phyloP scores from a whole-genome alignment of 495 filamentous ascomycete genomes.

The Trichocladium antarcticum region DNA sequence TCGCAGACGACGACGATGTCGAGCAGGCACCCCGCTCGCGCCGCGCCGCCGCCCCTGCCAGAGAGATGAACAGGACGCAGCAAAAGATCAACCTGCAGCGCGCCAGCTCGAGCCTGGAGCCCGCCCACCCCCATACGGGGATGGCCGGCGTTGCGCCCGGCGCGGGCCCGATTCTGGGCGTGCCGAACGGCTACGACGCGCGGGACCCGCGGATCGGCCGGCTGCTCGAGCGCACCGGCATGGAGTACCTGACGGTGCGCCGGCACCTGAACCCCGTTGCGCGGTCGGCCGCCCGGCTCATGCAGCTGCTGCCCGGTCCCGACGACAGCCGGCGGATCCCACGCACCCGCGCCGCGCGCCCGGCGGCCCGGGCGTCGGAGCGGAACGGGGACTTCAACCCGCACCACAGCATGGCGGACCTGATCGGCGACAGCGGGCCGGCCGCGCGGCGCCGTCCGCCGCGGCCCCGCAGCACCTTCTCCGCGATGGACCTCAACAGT shows the following conservation, averaged over 20 bases:
- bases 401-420: conserved; percentile 3
- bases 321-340: conserved; percentile 39
- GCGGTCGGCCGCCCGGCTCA: conserved; percentile 44
- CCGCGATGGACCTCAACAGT: conserved; percentile 18
- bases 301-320: conserved; percentile 38
- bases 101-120: conserved; percentile 53
- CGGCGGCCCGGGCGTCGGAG: too few species aligned
- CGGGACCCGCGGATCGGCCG: conserved; percentile 44
- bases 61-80: conserved; percentile 52
- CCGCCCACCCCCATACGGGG: conserved; percentile 32
- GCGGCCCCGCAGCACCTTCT: conserved; percentile 18
- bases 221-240: conserved; percentile 49
- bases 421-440: background rate
- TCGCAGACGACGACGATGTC: conserved; percentile 27
- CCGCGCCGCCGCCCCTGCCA: conserved; percentile 25
- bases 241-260: conserved; percentile 58
- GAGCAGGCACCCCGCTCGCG: conserved; percentile 5
- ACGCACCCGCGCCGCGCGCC: conserved; percentile 17
- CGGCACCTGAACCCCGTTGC: conserved; percentile 56
- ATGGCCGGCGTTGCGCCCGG: conserved; percentile 27
- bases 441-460: background rate
- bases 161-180: conserved; percentile 27
- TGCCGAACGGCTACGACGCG: conserved; percentile 31
- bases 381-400: background rate
- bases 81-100: conserved; percentile 63